Base-by-base conservation (phyloP, 2,329 filamentous ascomycete genomes). In the Cercospora janseana region DNA sequence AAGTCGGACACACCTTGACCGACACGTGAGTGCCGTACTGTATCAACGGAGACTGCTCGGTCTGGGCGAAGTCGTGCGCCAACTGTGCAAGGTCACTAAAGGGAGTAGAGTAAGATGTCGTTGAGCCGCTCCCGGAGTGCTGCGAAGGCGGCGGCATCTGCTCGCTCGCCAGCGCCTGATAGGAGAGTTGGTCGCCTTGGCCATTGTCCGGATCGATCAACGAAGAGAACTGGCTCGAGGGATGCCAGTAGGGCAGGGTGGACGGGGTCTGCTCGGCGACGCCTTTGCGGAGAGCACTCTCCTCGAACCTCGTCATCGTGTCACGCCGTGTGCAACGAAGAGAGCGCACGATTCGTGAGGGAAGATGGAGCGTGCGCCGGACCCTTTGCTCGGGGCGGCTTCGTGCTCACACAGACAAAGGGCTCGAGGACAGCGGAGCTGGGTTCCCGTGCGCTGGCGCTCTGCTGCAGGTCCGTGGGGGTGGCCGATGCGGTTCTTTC, bases 191-290 rank as follows among this genome's bases (percentile, higher is more conserved):
- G 10, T 47, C 44, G 16, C 23, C 20, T 16, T 47, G 34, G 13
- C 13, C 53, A 38, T 57, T 38, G 21, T 57, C 51, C 45, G 56
- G 54, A 27, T 59, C 44, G 45, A 59, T 56, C 52, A 60, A 35
- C 16, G 52, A 54, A 6, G 58, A 60, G 52, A 60, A 60, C n/a
- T 59, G 54, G 46, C 56, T 58, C 9, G 46, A 51, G 6, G 56
- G 56, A 42, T 58, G 58, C 58, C 58, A 60, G 35, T 60, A 60
- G 1, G 58, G 58, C 26, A 60, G 40, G 4, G 54, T 52, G 12
- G 58, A 54, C 4, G 54, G 23, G n/a, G 16, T 41, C 34, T 44
- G 41, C 18, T 50, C 51, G 9, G 54, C 40, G 12, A 51, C 56
- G 52, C 54, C 56, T 26, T 57, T 55, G 45, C 58, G 56, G 27